Evolutionary conservation across 2,329 filamentous ascomycete species (phyloP).

Genomic region (Cryphonectria naterciae): DNA sequence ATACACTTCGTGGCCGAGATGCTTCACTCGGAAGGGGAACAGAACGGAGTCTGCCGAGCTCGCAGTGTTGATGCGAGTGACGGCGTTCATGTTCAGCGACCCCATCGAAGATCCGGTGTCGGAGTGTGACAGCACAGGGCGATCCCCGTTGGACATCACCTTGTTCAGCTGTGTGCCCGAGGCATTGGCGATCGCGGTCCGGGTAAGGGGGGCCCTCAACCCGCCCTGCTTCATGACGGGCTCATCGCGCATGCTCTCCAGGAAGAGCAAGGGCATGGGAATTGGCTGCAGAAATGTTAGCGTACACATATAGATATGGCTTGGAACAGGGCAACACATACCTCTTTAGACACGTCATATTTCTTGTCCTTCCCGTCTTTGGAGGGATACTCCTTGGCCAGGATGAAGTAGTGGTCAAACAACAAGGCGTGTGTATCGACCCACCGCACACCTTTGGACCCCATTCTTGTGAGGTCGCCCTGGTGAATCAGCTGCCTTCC

Average conservation of each 20-base stretch:
- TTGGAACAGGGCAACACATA: constrained; percentile 36
- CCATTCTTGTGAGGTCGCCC: constrained; percentile 87
- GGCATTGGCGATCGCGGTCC: constrained; percentile 60
- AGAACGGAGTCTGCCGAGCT: constrained; percentile 75
- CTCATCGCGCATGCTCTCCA: constrained; percentile 92
- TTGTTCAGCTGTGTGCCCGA: constrained; percentile 63
- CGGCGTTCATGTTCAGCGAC: constrained; percentile 45
- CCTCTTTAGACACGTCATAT: constrained; percentile 92
- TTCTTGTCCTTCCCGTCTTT: constrained; percentile 76
- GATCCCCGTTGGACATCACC: constrained; percentile 55
- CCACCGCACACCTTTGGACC: constrained; percentile 87
- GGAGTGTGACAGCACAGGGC: constrained; percentile 67
- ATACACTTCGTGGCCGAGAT: constrained; percentile 91
- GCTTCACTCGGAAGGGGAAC: constrained; percentile 94
- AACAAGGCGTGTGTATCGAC: constrained; percentile 91
- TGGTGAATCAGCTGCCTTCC: constrained; percentile 87
- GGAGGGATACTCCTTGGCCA: constrained; percentile 77
- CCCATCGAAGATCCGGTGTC: constrained; percentile 69
- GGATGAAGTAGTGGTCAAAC: constrained; percentile 94
- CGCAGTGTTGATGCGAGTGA: constrained; percentile 47
- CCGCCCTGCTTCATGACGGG: constrained; percentile 84
- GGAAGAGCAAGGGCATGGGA: constrained; percentile 90
- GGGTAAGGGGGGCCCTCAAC: constrained; percentile 64
- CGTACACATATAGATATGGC: constrained; percentile 3
- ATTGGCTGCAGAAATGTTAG: constrained; percentile 65